phyloP scores from a whole-genome alignment of 208 protist genomes.

The Leishmania tarentolae region DNA sequence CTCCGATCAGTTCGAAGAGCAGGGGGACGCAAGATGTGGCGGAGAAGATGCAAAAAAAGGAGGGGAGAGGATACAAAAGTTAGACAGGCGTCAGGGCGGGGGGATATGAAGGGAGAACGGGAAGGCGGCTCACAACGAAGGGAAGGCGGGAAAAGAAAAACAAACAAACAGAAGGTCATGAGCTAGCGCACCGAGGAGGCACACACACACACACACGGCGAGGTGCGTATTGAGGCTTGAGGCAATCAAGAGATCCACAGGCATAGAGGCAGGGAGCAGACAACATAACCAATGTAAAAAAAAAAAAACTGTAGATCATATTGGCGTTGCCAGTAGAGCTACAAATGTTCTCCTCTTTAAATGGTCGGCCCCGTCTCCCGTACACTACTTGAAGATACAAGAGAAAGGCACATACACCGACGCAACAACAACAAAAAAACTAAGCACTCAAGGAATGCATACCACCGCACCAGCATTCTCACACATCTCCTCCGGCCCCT shows the following conservation, averaged over 20 bases:
- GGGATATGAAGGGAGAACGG: no score
- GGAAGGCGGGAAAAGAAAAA: neutral
- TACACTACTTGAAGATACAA: neutral
- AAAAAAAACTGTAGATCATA: neutral
- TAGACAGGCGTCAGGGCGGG: neutral
- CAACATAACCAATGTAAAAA: neutral
- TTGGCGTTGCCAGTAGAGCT: neutral
- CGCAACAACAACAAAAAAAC: neutral
- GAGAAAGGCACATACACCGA: neutral
- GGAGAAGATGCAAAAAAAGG: neutral
- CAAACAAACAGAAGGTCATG: neutral
- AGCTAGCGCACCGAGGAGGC: neutral
- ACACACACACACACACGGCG: neutral
- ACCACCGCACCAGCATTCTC: neutral
- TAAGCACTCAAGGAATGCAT: neutral
- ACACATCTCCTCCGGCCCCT: neutral
- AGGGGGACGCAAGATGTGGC: neutral
- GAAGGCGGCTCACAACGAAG: neutral
- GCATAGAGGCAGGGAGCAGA: neutral
- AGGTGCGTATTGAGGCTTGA: neutral
- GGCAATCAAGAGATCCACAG: neutral
- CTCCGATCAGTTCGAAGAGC: neutral
- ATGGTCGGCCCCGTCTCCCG: neutral
- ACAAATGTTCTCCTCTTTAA: neutral
- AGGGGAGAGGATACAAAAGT: neutral